Base-by-base conservation (phyloP, 306 rosid genomes). In the Benincasa hispida region DNA sequence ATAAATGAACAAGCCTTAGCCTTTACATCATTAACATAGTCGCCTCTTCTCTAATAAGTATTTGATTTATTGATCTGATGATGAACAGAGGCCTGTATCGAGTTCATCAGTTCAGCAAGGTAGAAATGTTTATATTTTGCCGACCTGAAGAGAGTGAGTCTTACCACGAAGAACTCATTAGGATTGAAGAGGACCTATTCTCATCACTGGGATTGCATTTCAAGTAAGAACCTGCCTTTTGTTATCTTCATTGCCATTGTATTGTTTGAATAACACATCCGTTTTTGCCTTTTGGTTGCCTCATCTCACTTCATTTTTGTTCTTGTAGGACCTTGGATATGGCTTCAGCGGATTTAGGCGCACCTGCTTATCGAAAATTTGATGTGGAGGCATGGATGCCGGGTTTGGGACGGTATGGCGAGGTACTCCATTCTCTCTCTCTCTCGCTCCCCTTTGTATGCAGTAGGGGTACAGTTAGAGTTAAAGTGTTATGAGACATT, bases 371-470 rank as follows among this genome's bases (percentile, higher is more conserved):
- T 76, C 96, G 95, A 54, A 94, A 94, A 81, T 94, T 82, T 77
- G 97, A 94, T 18, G 88, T 92, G 58, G 99, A 94, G 84, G 97
- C 99, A 45, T 92, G 97, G 97, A 94, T 92, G 97, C 96, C 99
- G 30, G 97, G 97, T 63, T 82, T 94, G 80, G 97, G 84, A 57
- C 86, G 97, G 54, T 94, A 89, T 77, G 99, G 99, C 45, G 95
- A 94, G 97, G 96, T 94, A 88, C 59, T n/a, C 41, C 1, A 60
- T 60, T 28, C 67, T 62, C 62, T 75, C 81, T 27, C 72, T 74
- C n/a, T n/a, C n/a, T n/a, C n/a, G n/a, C n/a, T n/a, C n/a, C 56
- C 37, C 51, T 66, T 19, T 63, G 25, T 34, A 6, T 18, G 19
- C 73, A 6, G 47, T 37, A 0, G 17, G 25, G 14, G 2, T 37